A percentile compares a stretch with the other conserved stretches of the same genome.
phyloP scores from a whole-genome alignment of 345 rosid genomes.

The Eucalyptus sideroxylon region DNA sequence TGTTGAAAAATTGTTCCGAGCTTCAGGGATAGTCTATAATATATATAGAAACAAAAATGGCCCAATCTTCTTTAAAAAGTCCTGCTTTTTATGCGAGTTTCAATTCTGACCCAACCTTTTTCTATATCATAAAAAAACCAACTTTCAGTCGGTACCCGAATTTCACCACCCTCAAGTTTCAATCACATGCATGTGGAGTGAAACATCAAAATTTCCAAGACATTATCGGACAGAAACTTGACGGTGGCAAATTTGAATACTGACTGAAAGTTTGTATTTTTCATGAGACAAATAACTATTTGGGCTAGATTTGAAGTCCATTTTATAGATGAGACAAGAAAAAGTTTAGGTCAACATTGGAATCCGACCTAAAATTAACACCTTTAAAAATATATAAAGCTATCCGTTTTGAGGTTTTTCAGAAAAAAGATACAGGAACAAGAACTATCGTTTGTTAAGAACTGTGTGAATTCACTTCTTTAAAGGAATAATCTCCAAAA shows the following conservation, averaged over 20 bases:
- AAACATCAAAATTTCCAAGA: neutral
- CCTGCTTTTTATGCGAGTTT: neutral
- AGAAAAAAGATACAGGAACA: neutral
- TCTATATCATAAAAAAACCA: neutral
- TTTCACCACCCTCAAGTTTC: neutral
- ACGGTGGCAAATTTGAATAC: neutral
- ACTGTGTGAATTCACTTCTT: neutral
- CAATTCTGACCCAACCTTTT: neutral
- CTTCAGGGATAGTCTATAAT: neutral
- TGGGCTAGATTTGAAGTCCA: neutral
- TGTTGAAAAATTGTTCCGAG: neutral
- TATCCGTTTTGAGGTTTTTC: neutral
- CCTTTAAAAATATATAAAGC: neutral
- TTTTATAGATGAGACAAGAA: neutral
- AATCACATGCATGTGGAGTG: neutral
- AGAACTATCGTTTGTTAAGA: neutral
- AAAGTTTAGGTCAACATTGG: neutral
- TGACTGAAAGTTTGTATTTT: neutral
- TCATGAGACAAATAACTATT: neutral
- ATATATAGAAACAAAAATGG: neutral
- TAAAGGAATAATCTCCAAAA: neutral
- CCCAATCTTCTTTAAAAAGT: neutral
- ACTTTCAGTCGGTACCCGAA: neutral
- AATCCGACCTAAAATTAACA: neutral
- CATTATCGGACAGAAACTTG: neutral